Evolutionary conservation across 345 rosid genomes (phyloP).

Genomic region (Syzygium aqueum): DNA sequence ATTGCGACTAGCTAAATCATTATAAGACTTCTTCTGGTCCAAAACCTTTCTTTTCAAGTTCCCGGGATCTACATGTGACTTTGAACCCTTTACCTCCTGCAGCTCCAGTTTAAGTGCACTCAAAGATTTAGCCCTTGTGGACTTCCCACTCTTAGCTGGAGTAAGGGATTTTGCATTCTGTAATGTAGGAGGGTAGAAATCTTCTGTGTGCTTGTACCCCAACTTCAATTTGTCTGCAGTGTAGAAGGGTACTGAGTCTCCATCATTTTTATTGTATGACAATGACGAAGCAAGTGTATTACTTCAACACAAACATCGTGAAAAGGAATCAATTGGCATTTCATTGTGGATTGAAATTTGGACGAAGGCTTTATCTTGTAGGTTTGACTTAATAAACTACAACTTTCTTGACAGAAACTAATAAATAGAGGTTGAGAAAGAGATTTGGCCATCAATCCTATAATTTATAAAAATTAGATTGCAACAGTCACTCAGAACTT

Average conservation of each 20-base stretch:
- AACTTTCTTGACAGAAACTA: neutral
- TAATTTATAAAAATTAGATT: neutral
- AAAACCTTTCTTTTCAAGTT: constrained; percentile 35
- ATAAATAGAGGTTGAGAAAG: neutral
- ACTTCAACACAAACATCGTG: neutral
- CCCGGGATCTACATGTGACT: constrained; percentile 29
- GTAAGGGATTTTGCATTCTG: constrained; percentile 21
- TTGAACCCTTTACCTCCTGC: constrained; percentile 29
- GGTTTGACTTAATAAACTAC: neutral
- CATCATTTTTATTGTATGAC: constrained; percentile 8
- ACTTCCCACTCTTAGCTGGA: constrained; percentile 31
- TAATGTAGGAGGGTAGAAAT: constrained; percentile 6
- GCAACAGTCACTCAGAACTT: neutral
- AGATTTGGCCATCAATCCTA: neutral
- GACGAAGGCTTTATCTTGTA: neutral
- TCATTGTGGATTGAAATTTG: neutral
- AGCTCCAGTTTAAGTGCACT: constrained; percentile 19
- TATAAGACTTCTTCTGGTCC: constrained; percentile 27
- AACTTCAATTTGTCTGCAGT: constrained; percentile 48
- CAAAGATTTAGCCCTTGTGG: constrained; percentile 22
- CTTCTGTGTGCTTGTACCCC: constrained; percentile 6
- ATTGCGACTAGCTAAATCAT: constrained; percentile 32
- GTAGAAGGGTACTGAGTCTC: constrained; percentile 2
- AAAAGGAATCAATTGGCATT: neutral
- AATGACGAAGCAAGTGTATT: neutral